These are phyloP conservation scores for Cornus florida DNA, from an alignment of 148 eudicot genomes.

Conservation along the genomic window DNA sequence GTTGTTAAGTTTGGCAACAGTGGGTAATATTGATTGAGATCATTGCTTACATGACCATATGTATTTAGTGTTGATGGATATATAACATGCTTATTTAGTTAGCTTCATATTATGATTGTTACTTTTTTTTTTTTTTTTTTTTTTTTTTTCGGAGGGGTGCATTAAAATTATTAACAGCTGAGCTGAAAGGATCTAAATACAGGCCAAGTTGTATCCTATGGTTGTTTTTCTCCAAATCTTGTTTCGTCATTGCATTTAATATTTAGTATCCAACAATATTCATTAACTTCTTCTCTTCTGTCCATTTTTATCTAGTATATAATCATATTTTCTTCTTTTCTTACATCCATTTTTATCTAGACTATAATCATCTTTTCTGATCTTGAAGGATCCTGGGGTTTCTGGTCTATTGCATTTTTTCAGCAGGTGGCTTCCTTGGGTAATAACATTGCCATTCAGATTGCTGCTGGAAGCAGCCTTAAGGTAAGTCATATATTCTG, in stretches of 20 bases:
- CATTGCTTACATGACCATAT: not conserved
- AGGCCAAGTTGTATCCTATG: too few species aligned
- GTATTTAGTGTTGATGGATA: not conserved
- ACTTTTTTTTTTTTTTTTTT: too few species aligned
- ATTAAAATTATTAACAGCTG: too few species aligned
- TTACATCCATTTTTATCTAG: not conserved
- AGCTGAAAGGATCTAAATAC: too few species aligned
- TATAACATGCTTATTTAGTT: not conserved
- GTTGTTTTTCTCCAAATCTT: too few species aligned
- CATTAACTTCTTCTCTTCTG: not conserved
- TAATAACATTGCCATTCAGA: conserved; percentile 49
- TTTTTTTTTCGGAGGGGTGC: too few species aligned
- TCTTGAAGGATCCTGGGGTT: conserved; percentile 44
- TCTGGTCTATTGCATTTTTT: conserved; percentile 46
- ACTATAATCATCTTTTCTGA: conserved; percentile 7
- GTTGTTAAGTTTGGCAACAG: not conserved
- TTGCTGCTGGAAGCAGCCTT: conserved; percentile 56
- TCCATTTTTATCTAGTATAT: not conserved
- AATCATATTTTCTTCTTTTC: conserved; percentile 9
- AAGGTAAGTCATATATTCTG: conserved; percentile 23
- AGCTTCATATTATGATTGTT: too few species aligned
- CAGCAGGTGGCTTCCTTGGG: conserved; percentile 57
- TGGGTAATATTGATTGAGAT: not conserved
- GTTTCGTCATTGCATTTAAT: not conserved
- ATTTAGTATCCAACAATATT: not conserved